These are phyloP conservation scores for Spirogloea muscicola DNA, from an alignment of 139 green algal genomes.

Conservation along the genomic window DNA sequence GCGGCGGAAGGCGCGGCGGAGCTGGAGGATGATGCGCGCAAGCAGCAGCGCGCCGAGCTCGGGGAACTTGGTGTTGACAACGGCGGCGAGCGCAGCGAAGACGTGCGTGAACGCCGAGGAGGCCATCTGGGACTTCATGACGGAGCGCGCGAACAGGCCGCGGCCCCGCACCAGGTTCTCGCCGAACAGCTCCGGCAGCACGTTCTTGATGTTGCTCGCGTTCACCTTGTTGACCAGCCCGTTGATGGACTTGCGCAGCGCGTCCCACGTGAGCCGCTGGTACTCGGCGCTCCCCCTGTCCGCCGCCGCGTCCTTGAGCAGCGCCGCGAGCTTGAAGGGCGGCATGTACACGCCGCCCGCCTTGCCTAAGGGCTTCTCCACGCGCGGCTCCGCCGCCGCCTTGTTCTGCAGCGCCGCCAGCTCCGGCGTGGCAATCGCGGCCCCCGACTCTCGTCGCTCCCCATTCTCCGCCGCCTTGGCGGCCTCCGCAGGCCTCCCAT, in stretches of 20 bases:
- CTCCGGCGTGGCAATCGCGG: too few relatives aligned
- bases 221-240: constrained; percentile 98
- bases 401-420: too few relatives aligned
- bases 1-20: constrained; percentile 86
- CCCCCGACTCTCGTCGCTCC: too few relatives aligned
- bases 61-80: constrained; percentile 97
- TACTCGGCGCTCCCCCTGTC: constrained; percentile 68
- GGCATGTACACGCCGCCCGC: constrained; percentile 93
- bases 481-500: too few relatives aligned
- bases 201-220: constrained; percentile 84
- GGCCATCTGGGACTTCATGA: constrained; percentile 94
- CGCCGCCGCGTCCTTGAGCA: constrained; percentile 71
- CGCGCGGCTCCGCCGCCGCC: too few relatives aligned
- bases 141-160: constrained; percentile 76
- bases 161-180: constrained; percentile 88
- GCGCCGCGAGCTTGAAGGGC: constrained; percentile 92
- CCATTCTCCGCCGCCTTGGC: too few relatives aligned
- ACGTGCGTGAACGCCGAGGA: constrained; percentile 81
- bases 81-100: constrained; percentile 84
- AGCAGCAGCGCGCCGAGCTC: constrained; percentile 56
- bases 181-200: constrained; percentile 88
- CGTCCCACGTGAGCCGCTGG: constrained; percentile 89
- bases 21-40: constrained; percentile 63
- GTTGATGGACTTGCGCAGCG: constrained; percentile 85
- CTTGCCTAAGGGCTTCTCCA: constrained; percentile 48